phyloP scores from a whole-genome alignment of 441 rosid genomes.

The Erodium texanum region DNA sequence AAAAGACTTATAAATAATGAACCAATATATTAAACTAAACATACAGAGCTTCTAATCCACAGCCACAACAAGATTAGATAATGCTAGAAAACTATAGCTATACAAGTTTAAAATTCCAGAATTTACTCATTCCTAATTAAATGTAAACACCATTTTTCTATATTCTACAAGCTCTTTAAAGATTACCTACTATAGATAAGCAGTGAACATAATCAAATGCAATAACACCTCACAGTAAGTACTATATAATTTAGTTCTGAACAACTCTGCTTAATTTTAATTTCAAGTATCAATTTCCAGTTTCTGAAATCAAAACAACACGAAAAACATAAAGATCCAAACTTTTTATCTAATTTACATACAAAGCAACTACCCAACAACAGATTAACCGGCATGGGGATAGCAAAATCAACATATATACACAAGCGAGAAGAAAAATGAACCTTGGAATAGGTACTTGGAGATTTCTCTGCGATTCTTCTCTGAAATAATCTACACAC shows the following conservation, averaged over 20 bases:
- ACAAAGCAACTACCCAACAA: background rate
- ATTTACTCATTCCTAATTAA: too few relatives aligned
- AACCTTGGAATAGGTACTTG: slow-evolving; percentile 64
- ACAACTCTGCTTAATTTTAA: background rate
- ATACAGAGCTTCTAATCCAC: too few relatives aligned
- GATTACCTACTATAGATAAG: too few relatives aligned
- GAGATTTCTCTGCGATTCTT: slow-evolving; percentile 59
- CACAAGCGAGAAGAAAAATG: background rate
- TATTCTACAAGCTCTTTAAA: too few relatives aligned
- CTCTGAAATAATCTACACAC: slow-evolving; percentile 48
- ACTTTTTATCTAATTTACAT: background rate
- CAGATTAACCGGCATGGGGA: background rate
- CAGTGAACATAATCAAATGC: too few relatives aligned
- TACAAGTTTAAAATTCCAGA: too few relatives aligned
- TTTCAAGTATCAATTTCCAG: background rate
- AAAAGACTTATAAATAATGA: too few relatives aligned
- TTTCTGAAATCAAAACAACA: background rate
- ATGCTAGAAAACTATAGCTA: too few relatives aligned
- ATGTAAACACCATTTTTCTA: too few relatives aligned
- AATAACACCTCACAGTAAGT: background rate
- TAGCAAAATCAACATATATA: background rate
- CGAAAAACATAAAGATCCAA: background rate
- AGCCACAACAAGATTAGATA: too few relatives aligned
- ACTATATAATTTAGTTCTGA: background rate
- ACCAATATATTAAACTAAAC: too few relatives aligned